Conservation (phyloP, 495 filamentous ascomycete species). For the Chaetomium cochliodes region DNA sequence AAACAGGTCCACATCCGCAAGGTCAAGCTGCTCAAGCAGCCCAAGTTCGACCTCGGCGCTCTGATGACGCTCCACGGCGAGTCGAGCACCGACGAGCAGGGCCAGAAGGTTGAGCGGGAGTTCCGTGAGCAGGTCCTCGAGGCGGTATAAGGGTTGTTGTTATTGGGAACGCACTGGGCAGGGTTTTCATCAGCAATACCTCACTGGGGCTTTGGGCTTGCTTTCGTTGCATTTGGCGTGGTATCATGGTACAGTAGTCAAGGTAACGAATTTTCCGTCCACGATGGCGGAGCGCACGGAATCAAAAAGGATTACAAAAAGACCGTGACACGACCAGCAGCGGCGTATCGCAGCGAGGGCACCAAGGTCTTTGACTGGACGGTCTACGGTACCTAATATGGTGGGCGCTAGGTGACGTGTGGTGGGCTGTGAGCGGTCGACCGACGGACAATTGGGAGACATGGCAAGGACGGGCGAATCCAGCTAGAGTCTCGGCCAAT, state of each 20-base stretch:
- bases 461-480: constrained; percentile 16
- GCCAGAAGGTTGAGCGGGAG: constrained; percentile 97
- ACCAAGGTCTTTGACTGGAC: constrained; percentile 15
- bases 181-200: constrained; percentile 55
- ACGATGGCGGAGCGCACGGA: constrained; percentile 36
- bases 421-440: constrained; percentile 16
- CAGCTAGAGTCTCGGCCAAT: constrained; percentile 23
- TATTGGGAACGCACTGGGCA: constrained; percentile 46
- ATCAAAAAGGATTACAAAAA: constrained; percentile 40
- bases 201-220: constrained; percentile 48
- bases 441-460: constrained; percentile 11
- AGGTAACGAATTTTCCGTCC: constrained; percentile 45
- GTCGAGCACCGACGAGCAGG: constrained; percentile 90
- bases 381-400: constrained; percentile 12
- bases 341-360: constrained; percentile 23
- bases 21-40: constrained; percentile 96
- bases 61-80: constrained; percentile 95
- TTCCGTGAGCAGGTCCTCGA: constrained; percentile 98
- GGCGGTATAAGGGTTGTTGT: constrained; percentile 68
- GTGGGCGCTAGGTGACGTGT: constrained; percentile 14
- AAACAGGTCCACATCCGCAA: constrained; percentile 96
- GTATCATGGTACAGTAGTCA: constrained; percentile 50
- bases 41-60: constrained; percentile 98
- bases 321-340: constrained; percentile 32
- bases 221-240: constrained; percentile 59